phyloP scores from a whole-genome alignment of 2,329 filamentous ascomycete genomes.

The Dactylellina parvicollis region DNA sequence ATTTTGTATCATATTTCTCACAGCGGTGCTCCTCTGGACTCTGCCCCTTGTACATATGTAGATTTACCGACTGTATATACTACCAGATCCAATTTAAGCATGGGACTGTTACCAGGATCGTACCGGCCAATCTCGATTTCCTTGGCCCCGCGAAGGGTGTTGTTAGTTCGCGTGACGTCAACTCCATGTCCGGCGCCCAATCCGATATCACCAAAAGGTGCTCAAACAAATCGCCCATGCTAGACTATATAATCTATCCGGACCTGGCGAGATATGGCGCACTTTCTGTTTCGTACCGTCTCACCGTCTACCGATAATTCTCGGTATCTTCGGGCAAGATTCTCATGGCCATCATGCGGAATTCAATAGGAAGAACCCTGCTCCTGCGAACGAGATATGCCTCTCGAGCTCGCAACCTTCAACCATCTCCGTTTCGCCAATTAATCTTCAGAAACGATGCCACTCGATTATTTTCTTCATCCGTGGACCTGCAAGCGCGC shows the following conservation, averaged over 20 bases:
- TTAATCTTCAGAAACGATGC: neutral
- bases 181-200: neutral
- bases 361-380: conserved; percentile 26
- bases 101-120: no score
- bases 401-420: neutral
- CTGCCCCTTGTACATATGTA: neutral
- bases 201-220: conserved; percentile 31
- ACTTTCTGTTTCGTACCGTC: neutral
- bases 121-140: neutral
- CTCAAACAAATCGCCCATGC: neutral
- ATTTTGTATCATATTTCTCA: neutral
- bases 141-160: neutral
- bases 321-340: neutral
- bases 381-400: conserved; percentile 26
- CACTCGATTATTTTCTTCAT: conserved; percentile 19
- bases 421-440: neutral
- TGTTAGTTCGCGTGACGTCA: conserved; percentile 41
- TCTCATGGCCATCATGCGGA: conserved; percentile 22
- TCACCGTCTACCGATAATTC: neutral
- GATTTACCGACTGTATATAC: no score
- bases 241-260: neutral
- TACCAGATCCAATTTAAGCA: no score
- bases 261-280: neutral
- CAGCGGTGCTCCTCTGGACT: neutral
- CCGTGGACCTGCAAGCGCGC: conserved; percentile 9